phyloP scores from a whole-genome alignment of 78 protist species.

The Diacronema lutheri region DNA sequence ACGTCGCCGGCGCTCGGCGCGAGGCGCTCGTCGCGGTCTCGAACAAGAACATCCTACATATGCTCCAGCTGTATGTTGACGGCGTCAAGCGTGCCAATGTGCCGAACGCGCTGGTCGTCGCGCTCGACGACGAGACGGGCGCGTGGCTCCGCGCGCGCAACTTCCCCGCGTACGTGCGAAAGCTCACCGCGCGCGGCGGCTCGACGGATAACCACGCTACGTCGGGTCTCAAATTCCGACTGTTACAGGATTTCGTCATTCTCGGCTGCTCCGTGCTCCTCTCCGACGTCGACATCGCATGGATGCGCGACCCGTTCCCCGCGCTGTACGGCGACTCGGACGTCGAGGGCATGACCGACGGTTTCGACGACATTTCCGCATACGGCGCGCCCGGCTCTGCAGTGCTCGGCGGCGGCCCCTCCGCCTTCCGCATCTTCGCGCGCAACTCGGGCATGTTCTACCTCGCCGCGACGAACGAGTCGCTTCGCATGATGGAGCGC shows the following conservation, averaged over 20 bases:
- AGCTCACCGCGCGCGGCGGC: not conserved
- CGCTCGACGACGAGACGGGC: not conserved
- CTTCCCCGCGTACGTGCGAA: not conserved
- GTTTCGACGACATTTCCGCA: not conserved
- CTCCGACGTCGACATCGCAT: conserved; percentile 11
- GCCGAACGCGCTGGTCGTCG: not conserved
- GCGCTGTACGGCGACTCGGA: not conserved
- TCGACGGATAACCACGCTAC: conserved; percentile 14
- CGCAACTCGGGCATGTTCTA: conserved; percentile 13
- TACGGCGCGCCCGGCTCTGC: not conserved
- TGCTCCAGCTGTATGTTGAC: conserved; percentile 1
- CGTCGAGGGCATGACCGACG: conserved; percentile 18
- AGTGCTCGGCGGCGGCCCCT: not conserved
- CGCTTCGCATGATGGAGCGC: not conserved
- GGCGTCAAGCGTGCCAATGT: not conserved
- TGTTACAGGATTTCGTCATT: not conserved
- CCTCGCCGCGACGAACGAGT: not conserved
- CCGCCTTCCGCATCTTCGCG: not conserved
- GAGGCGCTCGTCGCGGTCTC: conserved; percentile 11
- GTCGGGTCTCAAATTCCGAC: not conserved
- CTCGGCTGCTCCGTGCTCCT: not conserved
- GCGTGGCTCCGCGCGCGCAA: not conserved
- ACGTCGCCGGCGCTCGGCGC: not conserved
- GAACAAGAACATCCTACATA: conserved; percentile 15
- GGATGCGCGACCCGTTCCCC: not conserved